phyloP scores from a whole-genome alignment of 176 grass and related monocot species.

The Musa schizocarpa region DNA sequence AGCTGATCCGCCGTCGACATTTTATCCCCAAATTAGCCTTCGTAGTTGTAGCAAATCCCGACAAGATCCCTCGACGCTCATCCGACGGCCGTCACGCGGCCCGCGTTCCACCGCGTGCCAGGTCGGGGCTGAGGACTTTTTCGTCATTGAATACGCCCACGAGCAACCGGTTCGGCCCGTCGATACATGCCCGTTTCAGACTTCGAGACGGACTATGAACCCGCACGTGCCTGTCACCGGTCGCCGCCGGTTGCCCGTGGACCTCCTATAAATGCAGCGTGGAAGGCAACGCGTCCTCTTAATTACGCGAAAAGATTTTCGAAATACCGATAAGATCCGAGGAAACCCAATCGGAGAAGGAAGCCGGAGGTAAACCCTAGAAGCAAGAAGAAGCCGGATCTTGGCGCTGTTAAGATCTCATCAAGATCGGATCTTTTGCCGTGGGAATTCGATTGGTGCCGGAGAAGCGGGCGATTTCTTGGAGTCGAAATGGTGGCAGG shows the following conservation, averaged over 20 bases:
- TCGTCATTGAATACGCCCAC: too few species aligned
- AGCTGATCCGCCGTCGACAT: too few species aligned
- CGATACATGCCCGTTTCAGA: neutral
- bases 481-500: conserved; percentile 65
- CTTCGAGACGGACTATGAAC: neutral
- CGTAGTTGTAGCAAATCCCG: too few species aligned
- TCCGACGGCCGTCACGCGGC: too few species aligned
- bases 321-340: neutral
- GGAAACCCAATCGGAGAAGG: neutral
- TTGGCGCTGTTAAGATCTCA: neutral
- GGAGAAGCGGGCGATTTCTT: neutral
- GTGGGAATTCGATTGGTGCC: conserved; percentile 2
- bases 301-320: neutral
- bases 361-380: conserved; percentile 3
- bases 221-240: neutral
- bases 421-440: neutral
- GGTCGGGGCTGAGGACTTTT: too few species aligned
- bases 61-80: too few species aligned
- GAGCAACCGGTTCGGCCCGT: too few species aligned
- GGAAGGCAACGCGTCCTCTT: neutral
- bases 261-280: neutral
- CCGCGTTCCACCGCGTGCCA: too few species aligned
- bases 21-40: too few species aligned
- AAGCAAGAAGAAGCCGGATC: neutral
- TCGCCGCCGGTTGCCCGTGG: neutral